Evolutionary conservation across 176 grass and related monocot genomes (phyloP).

Genomic region (Avena insularis): DNA sequence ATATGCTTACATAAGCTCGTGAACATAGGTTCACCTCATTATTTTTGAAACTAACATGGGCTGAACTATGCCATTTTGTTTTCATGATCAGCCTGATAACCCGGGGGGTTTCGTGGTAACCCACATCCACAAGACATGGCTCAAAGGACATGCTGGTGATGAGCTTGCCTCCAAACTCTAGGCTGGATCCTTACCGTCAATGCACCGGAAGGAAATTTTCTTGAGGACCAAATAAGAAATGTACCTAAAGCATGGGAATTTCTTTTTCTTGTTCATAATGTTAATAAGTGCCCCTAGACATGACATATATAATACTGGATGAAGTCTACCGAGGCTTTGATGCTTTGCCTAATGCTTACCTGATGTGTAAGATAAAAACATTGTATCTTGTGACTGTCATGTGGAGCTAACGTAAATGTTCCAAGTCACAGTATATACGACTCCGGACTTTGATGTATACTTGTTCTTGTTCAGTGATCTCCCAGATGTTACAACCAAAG

Average conservation of each 20-base stretch:
- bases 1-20: neutral
- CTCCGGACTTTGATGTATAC: neutral
- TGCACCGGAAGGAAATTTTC: neutral
- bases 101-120: constrained; percentile 51
- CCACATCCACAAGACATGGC: constrained; percentile 88
- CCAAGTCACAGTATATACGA: neutral
- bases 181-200: neutral
- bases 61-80: constrained; percentile 30
- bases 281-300: constrained; percentile 12
- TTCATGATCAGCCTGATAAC: constrained; percentile 55
- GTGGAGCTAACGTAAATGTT: neutral
- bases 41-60: neutral
- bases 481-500: neutral
- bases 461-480: neutral
- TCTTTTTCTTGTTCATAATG: constrained; percentile 17
- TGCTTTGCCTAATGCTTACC: neutral
- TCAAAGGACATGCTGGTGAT: constrained; percentile 50
- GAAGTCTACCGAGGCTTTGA: neutral
- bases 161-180: constrained; percentile 52
- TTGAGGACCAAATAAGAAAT: constrained; percentile 12
- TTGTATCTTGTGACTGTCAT: neutral
- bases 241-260: neutral
- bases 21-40: neutral
- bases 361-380: constrained; percentile 12
- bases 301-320: constrained; percentile 6